These are phyloP conservation scores for Withania somnifera DNA, from an alignment of 305 asterid species.

Conservation along the genomic window DNA sequence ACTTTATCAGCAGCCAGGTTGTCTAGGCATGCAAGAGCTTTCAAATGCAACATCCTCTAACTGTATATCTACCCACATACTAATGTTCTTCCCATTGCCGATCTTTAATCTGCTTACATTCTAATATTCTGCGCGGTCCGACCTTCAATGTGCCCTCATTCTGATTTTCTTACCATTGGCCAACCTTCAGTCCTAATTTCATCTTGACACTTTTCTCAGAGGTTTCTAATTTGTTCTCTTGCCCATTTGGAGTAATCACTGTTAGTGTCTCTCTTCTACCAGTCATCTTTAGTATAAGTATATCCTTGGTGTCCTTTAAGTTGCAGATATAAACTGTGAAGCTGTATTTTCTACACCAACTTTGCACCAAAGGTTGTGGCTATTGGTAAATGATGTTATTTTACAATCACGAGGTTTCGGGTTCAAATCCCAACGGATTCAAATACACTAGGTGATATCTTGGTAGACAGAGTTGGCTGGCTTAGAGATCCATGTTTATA, in stretches of 20 bases:
- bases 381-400: background rate
- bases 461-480: background rate
- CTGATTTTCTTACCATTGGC: background rate
- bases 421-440: background rate
- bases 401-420: background rate
- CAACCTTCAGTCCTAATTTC: background rate
- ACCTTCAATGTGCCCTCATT: background rate
- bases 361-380: too few species aligned
- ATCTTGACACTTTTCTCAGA: background rate
- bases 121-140: background rate
- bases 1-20: background rate
- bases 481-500: background rate
- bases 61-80: background rate
- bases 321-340: too few species aligned
- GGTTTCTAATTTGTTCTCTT: background rate
- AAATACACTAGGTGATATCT: background rate
- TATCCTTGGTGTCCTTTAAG: background rate
- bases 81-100: background rate
- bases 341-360: too few species aligned
- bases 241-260: background rate
- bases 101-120: background rate
- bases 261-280: background rate
- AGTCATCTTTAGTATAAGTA: background rate
- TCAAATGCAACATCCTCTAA: background rate
- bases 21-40: background rate